Percentiles rank a stretch among this genome's conserved stretches.
Evolutionary conservation across 2,329 filamentous ascomycete species (phyloP).

Genomic region (Penicillium griseofulvum): DNA sequence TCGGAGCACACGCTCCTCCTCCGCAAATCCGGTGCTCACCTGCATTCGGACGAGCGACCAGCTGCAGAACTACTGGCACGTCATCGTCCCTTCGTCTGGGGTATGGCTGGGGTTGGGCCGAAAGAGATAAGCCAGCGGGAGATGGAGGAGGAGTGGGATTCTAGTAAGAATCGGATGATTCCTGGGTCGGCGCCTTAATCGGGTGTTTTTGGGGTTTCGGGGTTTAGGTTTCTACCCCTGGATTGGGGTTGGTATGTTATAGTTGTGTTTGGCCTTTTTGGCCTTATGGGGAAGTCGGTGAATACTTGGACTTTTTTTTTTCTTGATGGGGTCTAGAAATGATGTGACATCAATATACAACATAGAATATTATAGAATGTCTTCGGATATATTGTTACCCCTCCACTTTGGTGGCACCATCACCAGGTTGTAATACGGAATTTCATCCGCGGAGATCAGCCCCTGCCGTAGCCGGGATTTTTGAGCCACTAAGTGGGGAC

Average conservation of each 20-base stretch:
- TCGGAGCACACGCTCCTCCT: slow-evolving; percentile 55
- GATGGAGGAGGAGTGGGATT: slow-evolving; percentile 20
- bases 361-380: no score
- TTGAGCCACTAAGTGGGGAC: slow-evolving; percentile 7
- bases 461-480: slow-evolving; percentile 13
- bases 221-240: no score
- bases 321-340: no score
- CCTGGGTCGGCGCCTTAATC: slow-evolving; percentile 28
- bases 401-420: not conserved
- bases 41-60: slow-evolving; percentile 56
- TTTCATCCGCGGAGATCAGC: slow-evolving; percentile 24
- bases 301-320: no score
- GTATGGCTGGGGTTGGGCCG: slow-evolving; percentile 42
- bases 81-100: slow-evolving; percentile 44
- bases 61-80: slow-evolving; percentile 52
- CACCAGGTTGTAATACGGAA: not conserved
- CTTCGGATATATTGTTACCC: no score
- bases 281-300: no score
- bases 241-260: no score
- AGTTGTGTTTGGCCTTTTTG: no score
- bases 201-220: not conserved
- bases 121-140: slow-evolving; percentile 25
- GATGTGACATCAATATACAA: no score
- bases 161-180: slow-evolving; percentile 16
- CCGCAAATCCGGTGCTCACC: slow-evolving; percentile 57